Base-by-base conservation (phyloP, 108 stramenopile species). In the Skeletonema potamos region DNA sequence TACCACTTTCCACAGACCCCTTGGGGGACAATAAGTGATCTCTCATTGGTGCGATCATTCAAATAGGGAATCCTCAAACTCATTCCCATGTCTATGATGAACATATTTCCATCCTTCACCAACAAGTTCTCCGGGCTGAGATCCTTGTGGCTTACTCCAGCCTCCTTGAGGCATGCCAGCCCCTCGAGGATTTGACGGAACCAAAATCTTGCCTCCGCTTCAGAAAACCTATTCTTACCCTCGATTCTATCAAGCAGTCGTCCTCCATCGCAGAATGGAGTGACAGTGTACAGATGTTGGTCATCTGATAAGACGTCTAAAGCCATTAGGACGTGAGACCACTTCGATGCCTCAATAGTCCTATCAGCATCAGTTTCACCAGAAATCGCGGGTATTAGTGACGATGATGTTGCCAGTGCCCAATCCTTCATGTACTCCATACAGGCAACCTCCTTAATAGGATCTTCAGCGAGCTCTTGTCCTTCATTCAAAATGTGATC, bases 71-170 rank as follows among this genome's bases (percentile, higher is more conserved):
- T 65, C 34, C 83, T 79, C 27, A 92, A 65, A 24, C 86, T 87
- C 90, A 93, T 87, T 61, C 90, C 92, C 54, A 93, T 59, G 65
- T 93, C 92, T 62, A 91, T 91, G 34, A 88, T 73, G 37, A 81
- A 78, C 17, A 83, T 68, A 7, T 74, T 58, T 10, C 72, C 65
- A 8, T 74, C 58, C 43, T 81, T 68, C n/a, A 84, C 65, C 11
- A 90, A 70, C 17, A 90, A 76, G 69, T 91, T 89, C 75, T 92
- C 91, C 3, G 87, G 85, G 11, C 80, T 72, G 26, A 91, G 68
- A 69, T 89, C 87, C 18, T 89, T 74, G 60, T 92, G 91, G 66
- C 85, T 88, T 12, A 86, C 71, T 10, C 76, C 77, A 37, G 34
- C 76, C 18, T 48, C 37, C 27, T 82, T 81, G 11, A 86, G 29